These are phyloP conservation scores for Harringtonia aguacate DNA, from an alignment of 2,329 filamentous ascomycete species.

Conservation along the genomic window DNA sequence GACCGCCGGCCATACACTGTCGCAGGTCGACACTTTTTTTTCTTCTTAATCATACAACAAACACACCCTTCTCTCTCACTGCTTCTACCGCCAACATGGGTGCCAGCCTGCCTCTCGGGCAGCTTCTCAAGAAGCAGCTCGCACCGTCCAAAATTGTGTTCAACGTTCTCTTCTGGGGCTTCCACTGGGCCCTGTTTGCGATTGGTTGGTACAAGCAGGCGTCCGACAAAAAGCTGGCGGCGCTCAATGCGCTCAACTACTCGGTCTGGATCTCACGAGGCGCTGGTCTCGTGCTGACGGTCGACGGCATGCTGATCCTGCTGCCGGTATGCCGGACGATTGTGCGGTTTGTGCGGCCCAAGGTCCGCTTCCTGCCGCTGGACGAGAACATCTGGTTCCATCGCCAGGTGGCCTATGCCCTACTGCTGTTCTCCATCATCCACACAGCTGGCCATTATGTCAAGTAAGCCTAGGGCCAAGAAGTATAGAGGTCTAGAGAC, in stretches of 20 bases:
- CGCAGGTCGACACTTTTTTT: conserved; percentile 44
- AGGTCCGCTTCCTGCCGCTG: conserved; percentile 79
- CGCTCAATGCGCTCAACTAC: conserved; percentile 69
- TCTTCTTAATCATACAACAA: conserved; percentile 4
- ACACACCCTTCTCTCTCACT: conserved; percentile 4
- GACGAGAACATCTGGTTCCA: conserved; percentile 98
- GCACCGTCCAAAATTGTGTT: conserved; percentile 64
- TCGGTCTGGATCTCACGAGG: conserved; percentile 97
- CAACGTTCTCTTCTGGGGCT: conserved; percentile 68
- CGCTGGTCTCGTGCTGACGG: conserved; percentile 72
- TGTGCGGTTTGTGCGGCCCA: conserved; percentile 74
- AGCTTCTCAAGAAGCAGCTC: conserved; percentile 52
- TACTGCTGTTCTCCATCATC: conserved; percentile 70
- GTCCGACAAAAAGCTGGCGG: conserved; percentile 54
- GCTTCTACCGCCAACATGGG: conserved; percentile 30
- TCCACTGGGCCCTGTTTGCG: conserved; percentile 71
- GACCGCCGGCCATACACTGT: conserved; percentile 20
- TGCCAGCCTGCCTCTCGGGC: conserved; percentile 25
- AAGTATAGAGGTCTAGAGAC: too few species aligned
- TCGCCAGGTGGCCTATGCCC: conserved; percentile 80
- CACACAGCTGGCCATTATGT: conserved; percentile 83
- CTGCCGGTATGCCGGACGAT: conserved; percentile 92
- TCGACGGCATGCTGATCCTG: conserved; percentile 80
- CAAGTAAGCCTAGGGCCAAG: conserved; percentile 50
- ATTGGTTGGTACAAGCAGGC: conserved; percentile 82